Evolutionary conservation across 2,329 filamentous ascomycete genomes (phyloP), one percentile per base, ranked within the genome.

Genomic region (Penicillium sp.): DNA sequence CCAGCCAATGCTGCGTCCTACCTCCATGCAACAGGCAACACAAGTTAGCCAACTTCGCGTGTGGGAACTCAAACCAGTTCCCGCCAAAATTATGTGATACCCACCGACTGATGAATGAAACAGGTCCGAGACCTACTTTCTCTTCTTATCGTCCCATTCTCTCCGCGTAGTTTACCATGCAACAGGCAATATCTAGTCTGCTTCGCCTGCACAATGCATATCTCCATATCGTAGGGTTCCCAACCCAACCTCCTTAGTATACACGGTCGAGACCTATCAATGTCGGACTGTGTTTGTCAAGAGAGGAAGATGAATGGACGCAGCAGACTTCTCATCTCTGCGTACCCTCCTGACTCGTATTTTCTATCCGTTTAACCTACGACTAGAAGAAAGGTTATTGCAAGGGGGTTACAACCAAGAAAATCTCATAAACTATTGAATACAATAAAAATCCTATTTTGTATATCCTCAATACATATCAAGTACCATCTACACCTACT

Each of bases 241-340:
- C 39, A 41, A 39, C 36, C 22, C 53, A 38, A 38, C 67, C 66
- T 74, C 70, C 68, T 68, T 60, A 72, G 70, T 74, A 74, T 74
- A 66, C 71, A 73, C 69, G 70, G 68, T 66, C 67, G 65, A 62
- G 70, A 69, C 66, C 56, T 44, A 30, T 56, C 69, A 64, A 69
- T 74, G 71, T 72, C 67, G 64, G 69, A 60, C 67, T 74, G 69
- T 74, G 69, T 73, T 74, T 72, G 70, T 74, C 69, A 74, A 53
- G 62, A 62, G 69, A 74, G 71, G 71, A 49, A 74, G 60, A 74
- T 67, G 55, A 54, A 72, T 38, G 56, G 56, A 59, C 58, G 58
- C 62, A 46, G 51, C 25, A 53, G 56, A 63, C 47, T 63, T 41
- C 63, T 66, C 64, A 67, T 63, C 54, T 58, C 48, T 48, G 61